phyloP scores from a whole-genome alignment of 1,139 yeast species.

The Kodamaea suecica region DNA sequence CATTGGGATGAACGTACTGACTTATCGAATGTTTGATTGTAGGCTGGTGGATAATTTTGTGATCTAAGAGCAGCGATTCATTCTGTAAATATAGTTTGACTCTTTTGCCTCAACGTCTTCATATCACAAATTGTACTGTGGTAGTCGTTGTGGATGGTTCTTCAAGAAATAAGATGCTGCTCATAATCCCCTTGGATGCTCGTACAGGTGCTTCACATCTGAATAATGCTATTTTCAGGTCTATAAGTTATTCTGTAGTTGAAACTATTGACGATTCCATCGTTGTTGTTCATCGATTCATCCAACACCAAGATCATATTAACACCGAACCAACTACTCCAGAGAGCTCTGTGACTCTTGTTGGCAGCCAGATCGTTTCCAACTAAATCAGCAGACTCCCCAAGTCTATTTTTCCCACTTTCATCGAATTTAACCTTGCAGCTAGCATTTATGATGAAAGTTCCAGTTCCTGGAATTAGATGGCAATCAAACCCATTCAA shows the following conservation, averaged over 20 bases:
- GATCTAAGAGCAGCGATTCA: too few species aligned
- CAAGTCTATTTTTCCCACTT: slow-evolving; percentile 60
- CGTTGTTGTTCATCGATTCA: slow-evolving; percentile 45
- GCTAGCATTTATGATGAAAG: slow-evolving; percentile 51
- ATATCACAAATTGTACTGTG: too few species aligned
- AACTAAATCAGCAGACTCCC: slow-evolving; percentile 55
- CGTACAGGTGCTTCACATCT: too few species aligned
- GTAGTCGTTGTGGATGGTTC: too few species aligned
- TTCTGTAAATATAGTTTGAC: too few species aligned
- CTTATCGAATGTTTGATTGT: too few species aligned
- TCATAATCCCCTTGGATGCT: too few species aligned
- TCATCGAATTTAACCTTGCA: slow-evolving; percentile 75
- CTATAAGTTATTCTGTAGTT: slow-evolving; percentile 64
- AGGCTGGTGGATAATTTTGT: too few species aligned
- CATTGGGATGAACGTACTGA: neutral
- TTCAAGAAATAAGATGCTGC: too few species aligned
- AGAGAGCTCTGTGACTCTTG: slow-evolving; percentile 32
- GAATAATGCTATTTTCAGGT: slow-evolving; percentile 55
- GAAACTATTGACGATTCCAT: slow-evolving; percentile 51
- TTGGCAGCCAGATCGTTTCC: slow-evolving; percentile 12
- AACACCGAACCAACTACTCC: slow-evolving; percentile 74
- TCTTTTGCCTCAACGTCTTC: too few species aligned
- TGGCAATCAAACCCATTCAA: slow-evolving; percentile 65
- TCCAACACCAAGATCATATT: slow-evolving; percentile 58
- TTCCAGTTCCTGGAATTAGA: slow-evolving; percentile 65